phyloP scores from a whole-genome alignment of 1,284 basidiomycete species.

The Rhodotorula glutinis region DNA sequence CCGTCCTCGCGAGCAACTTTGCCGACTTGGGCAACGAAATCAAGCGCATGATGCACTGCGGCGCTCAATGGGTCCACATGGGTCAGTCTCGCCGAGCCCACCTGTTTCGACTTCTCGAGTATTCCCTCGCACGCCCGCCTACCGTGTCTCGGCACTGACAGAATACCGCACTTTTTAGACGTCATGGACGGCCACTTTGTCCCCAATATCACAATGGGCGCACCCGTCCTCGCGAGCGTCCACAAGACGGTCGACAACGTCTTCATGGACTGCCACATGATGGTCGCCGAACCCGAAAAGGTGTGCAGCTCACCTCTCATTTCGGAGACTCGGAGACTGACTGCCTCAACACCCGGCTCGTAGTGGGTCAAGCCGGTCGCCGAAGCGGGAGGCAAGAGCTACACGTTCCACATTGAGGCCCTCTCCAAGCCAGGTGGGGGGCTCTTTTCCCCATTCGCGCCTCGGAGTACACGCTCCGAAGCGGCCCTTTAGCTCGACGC shows the following conservation, averaged over 20 bases:
- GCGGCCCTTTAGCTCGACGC: neutral
- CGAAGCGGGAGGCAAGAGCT: conserved; percentile 87
- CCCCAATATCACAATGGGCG: conserved; percentile 90
- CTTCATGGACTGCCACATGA: conserved; percentile 99
- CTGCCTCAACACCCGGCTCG: too few relatives aligned
- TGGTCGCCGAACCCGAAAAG: conserved; percentile 91
- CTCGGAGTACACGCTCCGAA: neutral
- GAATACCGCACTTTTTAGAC: conserved; percentile 57
- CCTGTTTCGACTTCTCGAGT: too few relatives aligned
- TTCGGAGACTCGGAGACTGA: too few relatives aligned
- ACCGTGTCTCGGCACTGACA: neutral
- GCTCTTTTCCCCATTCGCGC: neutral
- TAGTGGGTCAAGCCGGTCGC: conserved; percentile 97
- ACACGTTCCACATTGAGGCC: conserved; percentile 97
- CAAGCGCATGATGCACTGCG: conserved; percentile 83
- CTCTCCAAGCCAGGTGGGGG: conserved; percentile 54
- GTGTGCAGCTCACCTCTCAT: too few relatives aligned
- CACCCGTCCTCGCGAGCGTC: conserved; percentile 85
- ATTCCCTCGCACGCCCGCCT: neutral
- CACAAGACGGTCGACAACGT: conserved; percentile 84
- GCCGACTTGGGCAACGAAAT: conserved; percentile 87
- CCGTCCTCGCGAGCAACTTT: conserved; percentile 67
- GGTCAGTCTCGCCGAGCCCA: too few relatives aligned
- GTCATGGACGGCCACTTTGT: conserved; percentile 99
- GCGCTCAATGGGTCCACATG: conserved; percentile 96